phyloP scores from a whole-genome alignment of 441 rosid species.

The Pelargonium citronellum region DNA sequence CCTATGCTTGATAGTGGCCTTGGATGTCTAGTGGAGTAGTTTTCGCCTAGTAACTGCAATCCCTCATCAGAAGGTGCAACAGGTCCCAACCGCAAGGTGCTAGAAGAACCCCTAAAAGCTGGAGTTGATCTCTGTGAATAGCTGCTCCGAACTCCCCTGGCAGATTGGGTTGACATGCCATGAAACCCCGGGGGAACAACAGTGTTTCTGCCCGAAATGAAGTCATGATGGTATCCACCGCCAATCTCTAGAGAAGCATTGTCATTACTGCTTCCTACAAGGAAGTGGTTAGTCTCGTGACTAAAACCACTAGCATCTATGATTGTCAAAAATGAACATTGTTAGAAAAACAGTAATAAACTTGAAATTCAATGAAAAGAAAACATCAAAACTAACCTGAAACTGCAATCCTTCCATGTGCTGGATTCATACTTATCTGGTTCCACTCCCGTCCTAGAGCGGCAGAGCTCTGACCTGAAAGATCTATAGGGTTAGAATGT shows the following conservation, averaged over 20 bases:
- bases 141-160: no score
- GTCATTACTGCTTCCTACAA: constrained; percentile 34
- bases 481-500: constrained; percentile 21
- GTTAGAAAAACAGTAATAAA: constrained; percentile 8
- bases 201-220: no score
- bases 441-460: constrained; percentile 48
- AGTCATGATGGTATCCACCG: constrained; percentile 4
- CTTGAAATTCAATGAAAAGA: not conserved
- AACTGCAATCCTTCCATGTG: constrained; percentile 45
- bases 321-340: constrained; percentile 21
- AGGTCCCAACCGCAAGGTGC: constrained; percentile 43
- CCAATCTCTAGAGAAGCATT: constrained; percentile 39
- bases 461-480: constrained; percentile 41
- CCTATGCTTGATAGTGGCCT: no score
- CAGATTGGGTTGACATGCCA: no score
- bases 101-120: constrained; percentile 59
- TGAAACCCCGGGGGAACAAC: no score
- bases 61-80: constrained; percentile 45
- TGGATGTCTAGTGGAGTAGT: no score
- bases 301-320: constrained; percentile 52
- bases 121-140: constrained; percentile 6
- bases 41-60: no score
- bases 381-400: constrained; percentile 30
- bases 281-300: constrained; percentile 43
- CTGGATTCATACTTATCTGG: constrained; percentile 40